Evolutionary conservation across 129 eudicot species (phyloP), one percentile per base, ranked within the genome.

Genomic region (Deinandra increscens): DNA sequence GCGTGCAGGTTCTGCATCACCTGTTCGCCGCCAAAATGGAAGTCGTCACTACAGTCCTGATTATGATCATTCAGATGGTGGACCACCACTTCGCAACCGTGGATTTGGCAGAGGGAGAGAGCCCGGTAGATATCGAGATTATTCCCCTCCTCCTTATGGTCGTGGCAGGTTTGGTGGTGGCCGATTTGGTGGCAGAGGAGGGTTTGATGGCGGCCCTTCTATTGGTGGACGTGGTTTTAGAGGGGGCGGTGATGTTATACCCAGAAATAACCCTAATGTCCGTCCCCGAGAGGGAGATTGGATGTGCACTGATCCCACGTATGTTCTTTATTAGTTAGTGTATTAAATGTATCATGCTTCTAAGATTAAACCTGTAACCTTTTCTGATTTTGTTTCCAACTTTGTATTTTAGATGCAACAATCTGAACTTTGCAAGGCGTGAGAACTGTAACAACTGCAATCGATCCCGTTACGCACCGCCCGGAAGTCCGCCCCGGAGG

Each of bases 251-350:
- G 91, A 82, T 18, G 84, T 70, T 37, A 34, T 76, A 63, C 85
- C 88, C 60, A 82, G 82, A 78, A 88, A 82, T 75, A 88, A 84
- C 66, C 91, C 97, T 61, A 91, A 91, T 79, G 96, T 91, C 14
- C 90, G 87, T n/a, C 97, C 97, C 11, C 75, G 97, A 70, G 97
- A 91, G 60, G 97, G 97, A 51, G 97, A 91, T 79, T 91, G 97
- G 97, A 76, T 82, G 71, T 91, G 97, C 82, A 33, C 96, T 17
- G 97, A 91, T 74, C 97, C 97, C 20, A 13, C 78, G 97, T 88
- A 76, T 83, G 93, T 82, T 43, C 34, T 6, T 22, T 48, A 34
- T 26, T 26, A 26, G 1, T 3, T 26, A 26, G 31, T 26, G 31
- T 26, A 26, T 26, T 26, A 1, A 26, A 3, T 26, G 31, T 26